These are phyloP conservation scores for Funneliformis caledonium DNA, from an alignment of 371 early-diverging fungal genomes.

Conservation along the genomic window DNA sequence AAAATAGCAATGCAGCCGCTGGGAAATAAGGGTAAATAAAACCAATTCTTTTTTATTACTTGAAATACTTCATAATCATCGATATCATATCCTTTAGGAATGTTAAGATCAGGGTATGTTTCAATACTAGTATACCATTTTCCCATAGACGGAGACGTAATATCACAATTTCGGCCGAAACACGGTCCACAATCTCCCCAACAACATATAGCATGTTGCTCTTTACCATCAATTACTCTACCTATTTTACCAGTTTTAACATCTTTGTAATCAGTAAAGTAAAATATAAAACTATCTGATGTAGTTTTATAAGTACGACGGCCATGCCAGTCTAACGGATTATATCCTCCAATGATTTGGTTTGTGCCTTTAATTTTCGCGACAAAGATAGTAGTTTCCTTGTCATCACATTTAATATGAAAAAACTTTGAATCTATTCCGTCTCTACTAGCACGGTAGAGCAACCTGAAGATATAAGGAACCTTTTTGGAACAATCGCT, in stretches of 20 bases:
- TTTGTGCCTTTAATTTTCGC: neutral
- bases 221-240: no score
- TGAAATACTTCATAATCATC: no score
- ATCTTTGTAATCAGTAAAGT: neutral
- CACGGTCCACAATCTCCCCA: neutral
- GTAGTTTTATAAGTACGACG: neutral
- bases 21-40: no score
- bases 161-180: neutral
- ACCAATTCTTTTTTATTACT: no score
- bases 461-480: neutral
- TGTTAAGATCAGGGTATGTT: no score
- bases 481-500: neutral
- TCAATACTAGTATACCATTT: no score
- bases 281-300: no score
- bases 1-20: no score
- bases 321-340: neutral
- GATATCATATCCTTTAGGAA: no score
- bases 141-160: no score
- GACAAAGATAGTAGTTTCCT: neutral
- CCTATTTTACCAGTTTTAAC: no score
- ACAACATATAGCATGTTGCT: neutral
- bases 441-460: neutral
- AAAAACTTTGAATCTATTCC: neutral
- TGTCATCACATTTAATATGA: neutral
- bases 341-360: neutral